phyloP scores from a whole-genome alignment of 2,329 filamentous ascomycete genomes.

The Didymosphaeria variabile region DNA sequence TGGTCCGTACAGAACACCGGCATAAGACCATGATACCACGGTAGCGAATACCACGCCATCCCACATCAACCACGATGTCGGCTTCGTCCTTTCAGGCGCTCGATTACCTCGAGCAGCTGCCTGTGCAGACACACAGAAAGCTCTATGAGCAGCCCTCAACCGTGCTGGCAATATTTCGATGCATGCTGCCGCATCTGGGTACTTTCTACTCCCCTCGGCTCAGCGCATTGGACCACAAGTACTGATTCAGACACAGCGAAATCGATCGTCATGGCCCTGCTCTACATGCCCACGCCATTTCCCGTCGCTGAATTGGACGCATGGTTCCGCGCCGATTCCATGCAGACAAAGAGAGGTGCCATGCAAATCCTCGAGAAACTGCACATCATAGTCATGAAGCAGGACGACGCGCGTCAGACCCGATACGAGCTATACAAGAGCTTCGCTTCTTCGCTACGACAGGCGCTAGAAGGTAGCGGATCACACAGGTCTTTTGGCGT shows the following conservation, averaged over 20 bases:
- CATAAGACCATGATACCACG: conserved; percentile 42
- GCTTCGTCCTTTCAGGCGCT: conserved; percentile 70
- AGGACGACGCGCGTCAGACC: conserved; percentile 67
- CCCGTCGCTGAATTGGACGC: conserved; percentile 81
- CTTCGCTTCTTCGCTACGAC: conserved; percentile 83
- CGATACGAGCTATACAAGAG: conserved; percentile 81
- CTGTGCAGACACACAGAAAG: conserved; percentile 86
- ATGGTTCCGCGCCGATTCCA: conserved; percentile 79
- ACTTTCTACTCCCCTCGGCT: conserved; percentile 27
- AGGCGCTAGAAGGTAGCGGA: conserved; percentile 88
- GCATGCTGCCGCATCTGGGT: conserved; percentile 95
- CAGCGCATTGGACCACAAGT: conserved; percentile 6
- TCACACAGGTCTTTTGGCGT: conserved; percentile 90
- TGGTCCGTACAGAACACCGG: neutral
- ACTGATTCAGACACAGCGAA: conserved; percentile 69
- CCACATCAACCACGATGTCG: conserved; percentile 59
- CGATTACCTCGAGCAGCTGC: conserved; percentile 92
- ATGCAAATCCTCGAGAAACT: conserved; percentile 82
- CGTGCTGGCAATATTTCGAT: conserved; percentile 92
- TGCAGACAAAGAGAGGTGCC: conserved; percentile 82
- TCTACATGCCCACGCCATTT: conserved; percentile 87
- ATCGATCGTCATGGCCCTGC: conserved; percentile 92
- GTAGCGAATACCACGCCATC: conserved; percentile 27
- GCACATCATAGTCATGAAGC: conserved; percentile 76
- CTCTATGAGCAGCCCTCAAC: conserved; percentile 97